Evolutionary conservation across 2,329 filamentous ascomycete species (phyloP).

Genomic region (Arachnopeziza araneosa): DNA sequence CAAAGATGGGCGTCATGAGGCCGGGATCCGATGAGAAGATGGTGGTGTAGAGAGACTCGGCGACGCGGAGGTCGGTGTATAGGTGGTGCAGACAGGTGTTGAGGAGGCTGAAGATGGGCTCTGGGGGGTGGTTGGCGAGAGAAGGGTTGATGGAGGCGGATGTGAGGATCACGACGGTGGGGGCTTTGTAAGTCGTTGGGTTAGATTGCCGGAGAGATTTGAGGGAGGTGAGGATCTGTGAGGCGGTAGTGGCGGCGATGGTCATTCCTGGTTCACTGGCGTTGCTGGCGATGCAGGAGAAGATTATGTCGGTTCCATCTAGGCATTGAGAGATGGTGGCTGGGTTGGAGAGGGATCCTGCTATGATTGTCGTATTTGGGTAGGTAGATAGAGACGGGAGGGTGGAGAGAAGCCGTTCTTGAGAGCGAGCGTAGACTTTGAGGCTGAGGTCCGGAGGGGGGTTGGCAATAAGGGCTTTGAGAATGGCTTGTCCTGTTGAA

Average conservation of each 20-base stretch:
- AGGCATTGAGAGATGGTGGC: background rate
- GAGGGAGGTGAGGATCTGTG: background rate
- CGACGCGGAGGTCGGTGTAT: background rate
- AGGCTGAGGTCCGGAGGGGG: background rate
- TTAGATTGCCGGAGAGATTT: background rate
- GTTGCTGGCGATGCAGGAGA: background rate
- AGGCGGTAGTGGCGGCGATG: background rate
- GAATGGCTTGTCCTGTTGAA: background rate
- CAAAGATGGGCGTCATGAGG: background rate
- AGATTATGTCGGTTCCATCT: background rate
- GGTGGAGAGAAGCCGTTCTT: background rate
- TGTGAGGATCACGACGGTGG: background rate
- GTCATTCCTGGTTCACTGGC: background rate
- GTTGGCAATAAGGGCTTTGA: background rate
- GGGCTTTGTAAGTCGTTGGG: background rate
- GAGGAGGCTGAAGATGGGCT: background rate
- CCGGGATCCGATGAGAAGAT: background rate
- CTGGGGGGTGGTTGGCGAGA: background rate
- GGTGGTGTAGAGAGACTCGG: background rate
- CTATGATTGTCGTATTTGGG: background rate
- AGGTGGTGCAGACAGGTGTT: background rate
- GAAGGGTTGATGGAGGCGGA: background rate
- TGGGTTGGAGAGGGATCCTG: background rate
- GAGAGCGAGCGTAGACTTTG: background rate
- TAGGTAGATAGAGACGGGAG: background rate